Base-by-base conservation (phyloP, 1,284 basidiomycete species). In the Megacollybia platyphylla region DNA sequence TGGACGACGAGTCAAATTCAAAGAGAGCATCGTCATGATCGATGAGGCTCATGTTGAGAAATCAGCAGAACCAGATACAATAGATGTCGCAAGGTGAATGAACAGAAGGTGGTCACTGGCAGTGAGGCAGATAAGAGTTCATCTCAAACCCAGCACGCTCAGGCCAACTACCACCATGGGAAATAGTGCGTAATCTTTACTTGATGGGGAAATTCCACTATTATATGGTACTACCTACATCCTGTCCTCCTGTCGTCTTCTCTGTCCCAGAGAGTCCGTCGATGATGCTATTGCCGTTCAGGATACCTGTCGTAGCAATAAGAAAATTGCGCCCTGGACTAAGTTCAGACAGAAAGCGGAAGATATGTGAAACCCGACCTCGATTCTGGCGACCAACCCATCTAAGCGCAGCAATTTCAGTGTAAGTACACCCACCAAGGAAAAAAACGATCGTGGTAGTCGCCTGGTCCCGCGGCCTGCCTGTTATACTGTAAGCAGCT, bases 401-500 rank as follows among this genome's bases (percentile, higher is more conserved):
- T 54, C 96, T 71, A 51, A 99, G 59, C 7, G 94, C 93, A 15
- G 93, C 83, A 43, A 98, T 87, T 65, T 98, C 96, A 5, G 94
- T 93, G 54, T 88, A 96, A 5, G 96, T 98, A 58, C 93, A 93
- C 2, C 96, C 96, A 29, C 96, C 96, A n/a, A 98, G 65, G 75
- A 97, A 97, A 64, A 97, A 97, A 7, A 99, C 87, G 17, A 96
- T 76, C 1, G 91, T 97, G 2, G 86, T 96, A 2, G 75, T 79
- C 4, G 73, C 62, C 48, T 67, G 68, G 49, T 75, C 75, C 45
- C 59, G 61, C 15, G 68, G 56, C 45, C 64, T 63, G 47, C 69
- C 76, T 78, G 41, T 9, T 45, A 44, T 61, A 34, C 7, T 4
- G 31, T 34, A 3, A 34, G 31, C 10, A 15, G 4, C 10, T 34